Evolutionary conservation across 495 filamentous ascomycete species (phyloP).

Genomic region (Aspergillus conjunctus): DNA sequence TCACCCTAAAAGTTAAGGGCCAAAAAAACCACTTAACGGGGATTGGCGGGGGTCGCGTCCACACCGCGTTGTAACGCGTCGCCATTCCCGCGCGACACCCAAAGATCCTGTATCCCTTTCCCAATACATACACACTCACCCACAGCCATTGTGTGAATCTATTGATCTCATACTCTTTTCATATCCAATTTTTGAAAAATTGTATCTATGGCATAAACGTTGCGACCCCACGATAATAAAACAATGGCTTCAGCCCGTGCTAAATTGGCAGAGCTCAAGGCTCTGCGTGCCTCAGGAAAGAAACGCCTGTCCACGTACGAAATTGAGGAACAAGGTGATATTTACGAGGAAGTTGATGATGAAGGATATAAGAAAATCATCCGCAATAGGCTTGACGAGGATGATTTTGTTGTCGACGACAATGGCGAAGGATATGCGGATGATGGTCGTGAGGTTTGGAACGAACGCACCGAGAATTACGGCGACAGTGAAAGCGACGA

Average conservation of each 20-base stretch:
- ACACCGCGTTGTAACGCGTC: slow-evolving; percentile 29
- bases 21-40: slow-evolving; percentile 28
- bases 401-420: slow-evolving; percentile 97
- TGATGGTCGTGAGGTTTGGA: slow-evolving; percentile 97
- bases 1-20: slow-evolving; percentile 1
- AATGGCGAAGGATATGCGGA: slow-evolving; percentile 94
- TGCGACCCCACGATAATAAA: not conserved
- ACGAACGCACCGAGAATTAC: slow-evolving; percentile 59
- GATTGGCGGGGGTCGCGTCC: slow-evolving; percentile 30
- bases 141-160: slow-evolving; percentile 6
- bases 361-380: slow-evolving; percentile 97
- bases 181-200: not conserved
- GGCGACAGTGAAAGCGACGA: slow-evolving; percentile 71
- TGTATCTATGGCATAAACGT: slow-evolving; percentile 15
- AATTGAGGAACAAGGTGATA: slow-evolving; percentile 76
- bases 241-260: slow-evolving; percentile 45
- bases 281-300: slow-evolving; percentile 85
- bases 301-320: slow-evolving; percentile 88
- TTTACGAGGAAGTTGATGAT: slow-evolving; percentile 97
- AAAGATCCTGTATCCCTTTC: slow-evolving; percentile 17
- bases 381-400: slow-evolving; percentile 81
- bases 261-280: slow-evolving; percentile 76
- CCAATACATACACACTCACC: slow-evolving; percentile 9
- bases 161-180: not conserved
- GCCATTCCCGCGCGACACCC: slow-evolving; percentile 20